These are phyloP conservation scores for Pseudogymnoascus sp. DNA, from an alignment of 2,329 filamentous ascomycete species.

Conservation along the genomic window DNA sequence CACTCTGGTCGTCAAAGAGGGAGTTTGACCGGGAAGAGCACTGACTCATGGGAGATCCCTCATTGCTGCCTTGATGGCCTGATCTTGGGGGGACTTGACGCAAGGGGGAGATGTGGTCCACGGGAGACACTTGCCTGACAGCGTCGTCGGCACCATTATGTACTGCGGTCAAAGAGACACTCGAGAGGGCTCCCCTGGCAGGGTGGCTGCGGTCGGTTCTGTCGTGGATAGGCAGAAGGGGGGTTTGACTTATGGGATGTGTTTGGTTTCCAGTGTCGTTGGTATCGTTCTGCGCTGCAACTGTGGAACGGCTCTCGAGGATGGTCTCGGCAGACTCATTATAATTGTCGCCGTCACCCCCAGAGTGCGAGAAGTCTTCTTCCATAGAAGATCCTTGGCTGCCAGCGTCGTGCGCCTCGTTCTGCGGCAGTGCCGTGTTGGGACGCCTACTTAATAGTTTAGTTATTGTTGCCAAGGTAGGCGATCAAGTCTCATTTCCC, in stretches of 20 bases:
- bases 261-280: not conserved
- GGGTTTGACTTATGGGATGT: not conserved
- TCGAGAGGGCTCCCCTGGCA: not conserved
- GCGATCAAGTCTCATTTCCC: not conserved
- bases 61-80: not conserved
- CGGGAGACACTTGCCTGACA: not conserved
- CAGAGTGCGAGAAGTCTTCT: not conserved
- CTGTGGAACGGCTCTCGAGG: not conserved
- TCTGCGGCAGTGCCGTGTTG: not conserved
- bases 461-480: not conserved
- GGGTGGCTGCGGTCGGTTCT: not conserved
- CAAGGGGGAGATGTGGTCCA: not conserved
- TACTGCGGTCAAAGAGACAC: not conserved
- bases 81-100: not conserved
- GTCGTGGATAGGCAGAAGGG: not conserved
- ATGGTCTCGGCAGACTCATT: not conserved
- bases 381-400: not conserved
- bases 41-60: not conserved
- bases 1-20: not conserved
- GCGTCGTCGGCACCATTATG: not conserved
- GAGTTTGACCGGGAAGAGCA: not conserved
- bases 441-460: not conserved
- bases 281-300: not conserved
- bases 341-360: not conserved
- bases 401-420: not conserved